Evolutionary conservation across 352 stramenopile genomes (phyloP), one percentile per base, ranked within the genome.

Genomic region (Thalassiosira livingstoniorum): DNA sequence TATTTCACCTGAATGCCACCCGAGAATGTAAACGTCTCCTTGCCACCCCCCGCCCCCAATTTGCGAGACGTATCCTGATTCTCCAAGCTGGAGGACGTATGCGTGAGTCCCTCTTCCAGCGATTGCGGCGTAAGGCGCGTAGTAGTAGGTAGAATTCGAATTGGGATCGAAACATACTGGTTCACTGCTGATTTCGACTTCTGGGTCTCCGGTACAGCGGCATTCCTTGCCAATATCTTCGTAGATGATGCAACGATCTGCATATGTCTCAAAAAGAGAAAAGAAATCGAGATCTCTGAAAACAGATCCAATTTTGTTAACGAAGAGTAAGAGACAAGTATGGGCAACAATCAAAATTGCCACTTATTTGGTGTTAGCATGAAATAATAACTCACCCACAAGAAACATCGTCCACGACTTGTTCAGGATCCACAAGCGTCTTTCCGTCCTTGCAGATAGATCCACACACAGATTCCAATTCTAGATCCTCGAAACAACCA

Each of bases 261-360:
- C n/a, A 54, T 69, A 23, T 55, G 4, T 69, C 13, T 69, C 61
- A 55, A 69, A 69, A 18, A 53, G 11, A 18, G 61, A 69, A 21
- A 35, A 57, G 32, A 69, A 0, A 21, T 69, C 61, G 21, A 51
- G 37, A 18, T 69, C 61, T 57, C 32, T 18, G 27, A n/a, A n/a
- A n/a, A n/a, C n/a, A n/a, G n/a, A n/a, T n/a, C n/a, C n/a, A n/a
- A n/a, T n/a, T n/a, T n/a, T n/a, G n/a, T n/a, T n/a, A n/a, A n/a
- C n/a, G n/a, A n/a, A n/a, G n/a, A n/a, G n/a, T n/a, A n/a, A n/a
- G n/a, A n/a, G n/a, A n/a, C n/a, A n/a, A n/a, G n/a, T n/a, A n/a
- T n/a, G n/a, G n/a, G n/a, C n/a, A n/a, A n/a, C n/a, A n/a, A n/a
- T n/a, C n/a, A n/a, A n/a, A n/a, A n/a, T n/a, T n/a, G n/a, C n/a